Evolutionary conservation across 1,284 basidiomycete species (phyloP), one percentile per base, ranked within the genome.

Genomic region (Marasmius sp.): DNA sequence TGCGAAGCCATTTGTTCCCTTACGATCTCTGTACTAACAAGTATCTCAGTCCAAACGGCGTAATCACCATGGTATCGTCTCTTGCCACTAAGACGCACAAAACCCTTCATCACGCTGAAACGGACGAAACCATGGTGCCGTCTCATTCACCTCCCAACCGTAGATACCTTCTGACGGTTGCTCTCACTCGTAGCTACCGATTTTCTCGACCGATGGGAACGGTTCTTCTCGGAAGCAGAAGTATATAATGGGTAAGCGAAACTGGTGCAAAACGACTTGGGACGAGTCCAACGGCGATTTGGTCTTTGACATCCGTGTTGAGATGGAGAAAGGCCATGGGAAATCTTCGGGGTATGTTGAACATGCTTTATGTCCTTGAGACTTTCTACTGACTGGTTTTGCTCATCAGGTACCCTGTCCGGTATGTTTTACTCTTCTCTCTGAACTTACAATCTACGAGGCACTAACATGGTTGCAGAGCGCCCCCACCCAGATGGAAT

Each of bases 261-360:
- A 99, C 75, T 99, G 94, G 87, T 92, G 94, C 68, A 82, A 83
- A n/a, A 86, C 93, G 6, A 78, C 84, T 37, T 91, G 85, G 76
- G 83, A 92, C 48, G 69, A 74, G 4, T 57, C 68, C 1, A 83
- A 83, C 1, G 89, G 89, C 0, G 90, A 92, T 16, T 72, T 98
- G 58, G 75, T 86, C n/a, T 98, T 95, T 66, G 92, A 95, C 67
- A 85, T 98, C 66, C 85, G 92, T 1, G 87, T 98, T 5, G 97
- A 99, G 74, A 92, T 85, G 67, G 79, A 83, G 64, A 94, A 93
- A 70, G 95, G 94, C 0, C 63, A 78, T 18, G 95, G 95, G 1
- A 82, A 86, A 63, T 95, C 93, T 34, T 82, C 87, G 61, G 85
- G 88, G 88, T 94, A 69, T 45, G 76, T 69, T 36, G 7, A 6